Evolutionary conservation across 163 green algal genomes (phyloP).

Genomic region (Scenedesmus sp.): DNA sequence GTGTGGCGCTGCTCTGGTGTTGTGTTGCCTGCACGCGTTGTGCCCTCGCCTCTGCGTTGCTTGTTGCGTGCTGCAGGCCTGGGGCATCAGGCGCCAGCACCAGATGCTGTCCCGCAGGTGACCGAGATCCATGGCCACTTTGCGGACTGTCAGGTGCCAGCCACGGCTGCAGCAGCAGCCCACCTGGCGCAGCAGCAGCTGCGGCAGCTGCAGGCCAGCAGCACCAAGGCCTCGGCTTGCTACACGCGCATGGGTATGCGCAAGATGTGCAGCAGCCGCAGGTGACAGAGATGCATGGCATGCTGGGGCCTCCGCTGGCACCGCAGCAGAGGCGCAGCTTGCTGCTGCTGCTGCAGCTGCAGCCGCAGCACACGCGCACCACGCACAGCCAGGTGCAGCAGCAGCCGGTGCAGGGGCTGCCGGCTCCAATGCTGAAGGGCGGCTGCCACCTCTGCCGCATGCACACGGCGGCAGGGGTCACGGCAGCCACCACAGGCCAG

Average conservation of each 20-base stretch:
- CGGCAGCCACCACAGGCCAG: not conserved
- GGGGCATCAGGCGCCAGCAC: slow-evolving; percentile 8
- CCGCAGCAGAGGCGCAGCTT: slow-evolving; percentile 37
- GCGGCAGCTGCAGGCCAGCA: not conserved
- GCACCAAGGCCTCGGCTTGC: not conserved
- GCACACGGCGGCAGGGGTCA: not conserved
- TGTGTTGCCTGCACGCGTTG: no score
- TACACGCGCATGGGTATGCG: not conserved
- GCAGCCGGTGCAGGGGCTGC: slow-evolving; percentile 1
- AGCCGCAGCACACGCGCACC: not conserved
- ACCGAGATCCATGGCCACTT: slow-evolving; percentile 57
- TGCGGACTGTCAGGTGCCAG: slow-evolving; percentile 36
- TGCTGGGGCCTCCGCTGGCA: slow-evolving; percentile 41
- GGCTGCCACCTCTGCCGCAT: slow-evolving; percentile 41
- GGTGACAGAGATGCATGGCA: slow-evolving; percentile 42
- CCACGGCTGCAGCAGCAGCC: slow-evolving; percentile 47
- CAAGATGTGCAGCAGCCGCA: slow-evolving; percentile 36
- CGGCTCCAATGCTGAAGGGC: not conserved
- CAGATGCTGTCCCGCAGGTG: slow-evolving; percentile 43
- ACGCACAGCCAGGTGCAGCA: not conserved
- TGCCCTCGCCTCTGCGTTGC: no score
- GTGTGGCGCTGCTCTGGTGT: no score
- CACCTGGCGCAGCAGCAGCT: slow-evolving; percentile 32
- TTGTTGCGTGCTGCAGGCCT: no score
- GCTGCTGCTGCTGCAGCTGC: slow-evolving; percentile 38